Evolutionary conservation across 257 asterid genomes (phyloP).

Genomic region (Nicotiana noctiflora): DNA sequence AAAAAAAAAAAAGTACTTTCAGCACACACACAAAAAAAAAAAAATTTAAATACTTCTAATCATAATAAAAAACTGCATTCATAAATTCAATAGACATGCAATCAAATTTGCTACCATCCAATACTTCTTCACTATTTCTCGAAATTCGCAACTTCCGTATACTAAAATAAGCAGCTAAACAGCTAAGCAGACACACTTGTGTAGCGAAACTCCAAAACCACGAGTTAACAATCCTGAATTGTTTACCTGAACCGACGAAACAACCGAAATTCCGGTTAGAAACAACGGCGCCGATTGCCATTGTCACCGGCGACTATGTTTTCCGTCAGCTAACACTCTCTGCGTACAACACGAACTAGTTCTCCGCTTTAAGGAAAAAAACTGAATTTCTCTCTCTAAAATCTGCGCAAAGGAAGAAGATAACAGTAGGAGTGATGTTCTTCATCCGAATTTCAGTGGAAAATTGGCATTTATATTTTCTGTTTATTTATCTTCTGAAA

Average conservation of each 20-base stretch:
- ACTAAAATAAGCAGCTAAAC: not conserved
- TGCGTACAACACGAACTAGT: not conserved
- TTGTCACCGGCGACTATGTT: constrained; percentile 28
- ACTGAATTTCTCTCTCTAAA: constrained; percentile 21
- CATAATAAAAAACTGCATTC: not conserved
- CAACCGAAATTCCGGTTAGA: constrained; percentile 68
- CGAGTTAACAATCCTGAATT: not conserved
- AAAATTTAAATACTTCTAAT: not conserved
- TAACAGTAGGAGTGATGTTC: constrained; percentile 13
- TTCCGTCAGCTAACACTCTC: not conserved
- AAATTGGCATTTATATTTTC: not conserved
- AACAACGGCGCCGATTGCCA: constrained; percentile 77
- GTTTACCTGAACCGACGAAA: constrained; percentile 56
- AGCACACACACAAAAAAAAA: not conserved
- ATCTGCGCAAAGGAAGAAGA: constrained; percentile 24
- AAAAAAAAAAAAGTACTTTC: not conserved
- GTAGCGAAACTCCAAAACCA: not conserved
- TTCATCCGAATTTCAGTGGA: not conserved
- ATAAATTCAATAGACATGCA: not conserved
- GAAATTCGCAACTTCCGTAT: not conserved
- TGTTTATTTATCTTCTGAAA: constrained; percentile 10
- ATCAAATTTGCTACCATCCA: not conserved
- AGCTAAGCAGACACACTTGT: not conserved
- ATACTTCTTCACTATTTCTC: not conserved
- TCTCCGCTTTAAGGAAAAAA: not conserved